These are phyloP conservation scores for Boletus barrowsii DNA, from an alignment of 768 basidiomycete genomes.

Conservation along the genomic window DNA sequence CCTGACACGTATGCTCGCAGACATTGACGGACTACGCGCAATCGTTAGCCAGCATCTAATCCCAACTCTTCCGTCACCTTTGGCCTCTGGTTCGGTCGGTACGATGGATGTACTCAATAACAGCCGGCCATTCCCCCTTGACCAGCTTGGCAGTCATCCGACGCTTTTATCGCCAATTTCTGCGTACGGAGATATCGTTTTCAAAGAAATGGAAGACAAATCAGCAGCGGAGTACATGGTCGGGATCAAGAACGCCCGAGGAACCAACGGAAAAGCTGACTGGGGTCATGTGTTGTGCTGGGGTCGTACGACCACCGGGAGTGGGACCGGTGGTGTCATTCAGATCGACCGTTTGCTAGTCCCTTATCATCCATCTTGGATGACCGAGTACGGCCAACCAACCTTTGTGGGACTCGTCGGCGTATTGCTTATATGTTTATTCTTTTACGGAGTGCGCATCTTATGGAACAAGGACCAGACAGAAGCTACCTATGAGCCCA, in stretches of 20 bases:
- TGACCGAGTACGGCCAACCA: constrained; percentile 71
- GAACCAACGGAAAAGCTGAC: constrained; percentile 58
- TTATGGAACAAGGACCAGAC: constrained; percentile 74
- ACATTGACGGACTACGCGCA: constrained; percentile 48
- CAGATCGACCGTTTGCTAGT: constrained; percentile 79
- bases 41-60: constrained; percentile 80
- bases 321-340: constrained; percentile 82
- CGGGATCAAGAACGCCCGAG: constrained; percentile 71
- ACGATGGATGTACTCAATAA: constrained; percentile 47
- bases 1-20: constrained; percentile 66
- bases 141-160: constrained; percentile 67
- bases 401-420: constrained; percentile 59
- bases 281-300: constrained; percentile 66
- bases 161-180: constrained; percentile 70
- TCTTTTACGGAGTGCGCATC: constrained; percentile 69
- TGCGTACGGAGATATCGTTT: constrained; percentile 80
- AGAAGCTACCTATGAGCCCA: constrained; percentile 87
- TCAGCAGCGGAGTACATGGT: constrained; percentile 49
- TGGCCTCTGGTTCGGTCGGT: constrained; percentile 21
- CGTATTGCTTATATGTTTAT: constrained; percentile 55
- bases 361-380: constrained; percentile 88
- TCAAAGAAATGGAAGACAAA: constrained; percentile 52
- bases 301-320: constrained; percentile 73
- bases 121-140: constrained; percentile 70
- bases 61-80: constrained; percentile 37